A percentile compares a stretch with the other conserved stretches of the same genome.
Conservation (phyloP, 75 land plant species). For the Adiantum capillusveneris region DNA sequence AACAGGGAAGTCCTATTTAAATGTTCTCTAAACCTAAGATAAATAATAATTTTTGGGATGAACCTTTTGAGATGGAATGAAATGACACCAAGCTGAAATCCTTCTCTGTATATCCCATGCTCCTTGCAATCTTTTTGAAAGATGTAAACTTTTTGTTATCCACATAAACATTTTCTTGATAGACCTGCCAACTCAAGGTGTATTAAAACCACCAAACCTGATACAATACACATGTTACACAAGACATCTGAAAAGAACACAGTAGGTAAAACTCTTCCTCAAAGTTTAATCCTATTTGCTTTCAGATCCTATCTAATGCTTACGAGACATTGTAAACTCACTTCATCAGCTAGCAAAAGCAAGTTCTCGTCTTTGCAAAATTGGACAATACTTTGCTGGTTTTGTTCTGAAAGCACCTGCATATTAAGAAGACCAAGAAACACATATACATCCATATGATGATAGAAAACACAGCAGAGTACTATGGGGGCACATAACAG, state of each 20-base stretch:
- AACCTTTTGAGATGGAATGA: conserved; percentile 97
- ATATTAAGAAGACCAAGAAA: not conserved
- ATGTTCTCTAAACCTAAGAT: not conserved
- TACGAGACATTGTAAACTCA: conserved; percentile 13
- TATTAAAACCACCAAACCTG: no score
- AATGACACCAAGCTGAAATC: conserved; percentile 77
- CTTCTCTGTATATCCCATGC: conserved; percentile 82
- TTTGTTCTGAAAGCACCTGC: conserved; percentile 89
- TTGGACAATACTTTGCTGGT: conserved; percentile 71
- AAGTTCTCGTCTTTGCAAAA: conserved; percentile 91
- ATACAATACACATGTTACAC: no score
- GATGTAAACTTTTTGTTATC: conserved; percentile 84
- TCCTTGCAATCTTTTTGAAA: conserved; percentile 89
- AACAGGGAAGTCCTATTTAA: not conserved
- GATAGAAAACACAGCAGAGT: no score
- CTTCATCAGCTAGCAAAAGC: conserved; percentile 97
- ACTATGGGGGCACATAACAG: no score
- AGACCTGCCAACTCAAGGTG: conserved; percentile 86
- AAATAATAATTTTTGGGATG: no score
- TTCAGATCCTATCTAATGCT: not conserved
- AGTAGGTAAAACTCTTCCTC: no score
- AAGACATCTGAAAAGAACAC: no score
- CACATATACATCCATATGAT: no score
- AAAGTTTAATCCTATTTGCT: not conserved
- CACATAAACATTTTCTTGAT: conserved; percentile 92